Base-by-base conservation (phyloP, 2,329 filamentous ascomycete species). In the Fusarium sp. region DNA sequence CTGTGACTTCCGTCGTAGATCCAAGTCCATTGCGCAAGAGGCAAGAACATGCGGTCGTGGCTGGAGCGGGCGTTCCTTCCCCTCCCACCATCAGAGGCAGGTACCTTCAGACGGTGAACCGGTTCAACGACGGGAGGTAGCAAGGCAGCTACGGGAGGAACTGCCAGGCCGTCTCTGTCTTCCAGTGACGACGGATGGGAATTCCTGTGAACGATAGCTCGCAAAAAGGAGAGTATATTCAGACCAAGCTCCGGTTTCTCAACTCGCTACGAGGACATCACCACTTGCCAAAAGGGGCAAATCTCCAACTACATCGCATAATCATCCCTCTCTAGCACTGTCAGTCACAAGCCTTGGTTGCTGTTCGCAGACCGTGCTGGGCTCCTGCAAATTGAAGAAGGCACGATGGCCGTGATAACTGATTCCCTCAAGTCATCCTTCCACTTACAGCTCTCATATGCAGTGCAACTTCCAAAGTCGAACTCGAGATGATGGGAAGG, bases 381-480 rank as follows among this genome's bases (percentile, higher is more conserved):
- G 41, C 58, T 25, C n/a, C 23, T 23, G 65, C 20, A 57, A 35
- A 64, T 34, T 5, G 16, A 37, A 16, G 20, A 34, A 58, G 27
- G 27, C 37, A 57, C 6, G 27, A 34, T 37, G 32, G 41, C 27
- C 16, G 30, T 13, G 20, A 45, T 18, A 52, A 39, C 60, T 48
- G 20, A 43, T 37, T 3, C 14, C 35, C 27, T 14, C 18, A 20
- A 45, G 18, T 60, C 59, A 30, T 52, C 41, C 43, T 54, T n/a
- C 50, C 25, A 20, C 50, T 30, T 52, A 23, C 30, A 61, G 14
- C 41, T n/a, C n/a, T 10, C 58, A 48, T 50, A 30, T 35, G 60
- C 41, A 20, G 25, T n/a, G 41, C 41, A 39, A 41, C 67, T 74
- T 70, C 71, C 71, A 20, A 45, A 13, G 37, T 43, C 32, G 10